phyloP scores from a whole-genome alignment of 129 eudicot species.

The Smallanthus sonchifolius region DNA sequence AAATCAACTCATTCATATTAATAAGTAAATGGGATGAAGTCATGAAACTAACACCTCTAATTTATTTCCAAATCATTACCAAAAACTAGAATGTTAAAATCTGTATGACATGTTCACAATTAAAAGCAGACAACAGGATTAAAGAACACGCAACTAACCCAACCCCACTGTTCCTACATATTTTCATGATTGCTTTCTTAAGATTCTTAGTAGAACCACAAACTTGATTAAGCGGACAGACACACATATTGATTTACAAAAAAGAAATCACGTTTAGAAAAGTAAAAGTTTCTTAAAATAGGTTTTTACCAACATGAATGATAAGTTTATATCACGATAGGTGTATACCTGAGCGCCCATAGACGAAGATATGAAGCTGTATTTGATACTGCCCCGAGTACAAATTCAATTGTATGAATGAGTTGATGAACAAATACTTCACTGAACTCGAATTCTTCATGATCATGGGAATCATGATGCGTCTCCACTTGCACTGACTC shows the following conservation, averaged over 20 bases:
- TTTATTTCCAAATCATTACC: background rate
- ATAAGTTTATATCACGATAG: background rate
- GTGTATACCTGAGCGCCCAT: slow-evolving; percentile 88
- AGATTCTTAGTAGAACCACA: background rate
- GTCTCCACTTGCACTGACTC: slow-evolving; percentile 60
- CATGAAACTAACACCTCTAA: background rate
- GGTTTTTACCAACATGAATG: background rate
- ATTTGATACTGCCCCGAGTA: slow-evolving; percentile 94
- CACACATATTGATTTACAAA: background rate
- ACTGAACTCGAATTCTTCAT: slow-evolving; percentile 82
- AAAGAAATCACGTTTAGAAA: background rate
- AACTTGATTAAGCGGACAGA: background rate
- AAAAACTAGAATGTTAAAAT: background rate
- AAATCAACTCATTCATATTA: background rate
- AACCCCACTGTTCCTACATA: background rate
- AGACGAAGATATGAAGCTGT: slow-evolving; percentile 96
- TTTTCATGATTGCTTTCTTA: background rate
- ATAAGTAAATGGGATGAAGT: background rate
- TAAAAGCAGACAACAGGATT: background rate
- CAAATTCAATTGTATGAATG: slow-evolving; percentile 87
- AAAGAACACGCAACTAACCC: background rate
- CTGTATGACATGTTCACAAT: background rate
- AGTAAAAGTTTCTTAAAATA: background rate
- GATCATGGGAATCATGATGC: slow-evolving; percentile 60
- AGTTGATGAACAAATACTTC: slow-evolving; percentile 87